A percentile compares a stretch with the other conserved stretches of the same genome.
Evolutionary conservation across 768 basidiomycete species (phyloP).

Genomic region (Tricholoma flavovirens): DNA sequence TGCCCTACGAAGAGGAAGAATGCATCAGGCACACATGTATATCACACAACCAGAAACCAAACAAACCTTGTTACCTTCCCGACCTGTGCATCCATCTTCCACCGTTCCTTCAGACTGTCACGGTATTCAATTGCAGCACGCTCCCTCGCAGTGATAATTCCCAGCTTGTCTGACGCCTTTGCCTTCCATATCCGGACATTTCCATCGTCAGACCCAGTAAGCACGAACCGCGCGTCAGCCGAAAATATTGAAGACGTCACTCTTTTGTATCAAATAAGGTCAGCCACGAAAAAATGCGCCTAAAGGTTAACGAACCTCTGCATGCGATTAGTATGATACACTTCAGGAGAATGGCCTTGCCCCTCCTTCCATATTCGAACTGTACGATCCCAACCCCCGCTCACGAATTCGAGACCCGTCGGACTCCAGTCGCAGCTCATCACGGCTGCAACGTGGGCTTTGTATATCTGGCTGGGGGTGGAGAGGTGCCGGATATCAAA

Average conservation of each 20-base stretch:
- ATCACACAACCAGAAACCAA: constrained; percentile 2
- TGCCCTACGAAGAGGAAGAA: constrained; percentile 34
- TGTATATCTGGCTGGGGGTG: constrained; percentile 88
- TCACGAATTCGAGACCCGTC: constrained; percentile 92
- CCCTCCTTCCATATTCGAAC: constrained; percentile 90
- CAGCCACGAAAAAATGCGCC: background rate
- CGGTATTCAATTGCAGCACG: constrained; percentile 91
- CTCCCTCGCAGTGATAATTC: constrained; percentile 85
- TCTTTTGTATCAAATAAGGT: constrained; percentile 32
- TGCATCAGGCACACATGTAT: constrained; percentile 1
- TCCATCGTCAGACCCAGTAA: constrained; percentile 91
- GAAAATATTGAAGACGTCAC: constrained; percentile 88
- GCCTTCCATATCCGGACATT: constrained; percentile 96
- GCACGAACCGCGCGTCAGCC: constrained; percentile 83
- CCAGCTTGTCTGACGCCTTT: constrained; percentile 87
- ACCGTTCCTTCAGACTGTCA: constrained; percentile 78
- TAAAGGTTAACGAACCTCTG: constrained; percentile 56
- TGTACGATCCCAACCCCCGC: constrained; percentile 95
- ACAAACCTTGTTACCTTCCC: constrained; percentile 74
- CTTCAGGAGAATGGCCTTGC: constrained; percentile 73
- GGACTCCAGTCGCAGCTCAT: constrained; percentile 98
- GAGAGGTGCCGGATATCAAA: constrained; percentile 88
- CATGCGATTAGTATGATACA: constrained; percentile 99
- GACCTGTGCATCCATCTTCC: constrained; percentile 82
- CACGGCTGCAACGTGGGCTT: constrained; percentile 93